Base-by-base conservation (phyloP, 805 yeast genomes). In the Wickerhamiella cacticola region DNA sequence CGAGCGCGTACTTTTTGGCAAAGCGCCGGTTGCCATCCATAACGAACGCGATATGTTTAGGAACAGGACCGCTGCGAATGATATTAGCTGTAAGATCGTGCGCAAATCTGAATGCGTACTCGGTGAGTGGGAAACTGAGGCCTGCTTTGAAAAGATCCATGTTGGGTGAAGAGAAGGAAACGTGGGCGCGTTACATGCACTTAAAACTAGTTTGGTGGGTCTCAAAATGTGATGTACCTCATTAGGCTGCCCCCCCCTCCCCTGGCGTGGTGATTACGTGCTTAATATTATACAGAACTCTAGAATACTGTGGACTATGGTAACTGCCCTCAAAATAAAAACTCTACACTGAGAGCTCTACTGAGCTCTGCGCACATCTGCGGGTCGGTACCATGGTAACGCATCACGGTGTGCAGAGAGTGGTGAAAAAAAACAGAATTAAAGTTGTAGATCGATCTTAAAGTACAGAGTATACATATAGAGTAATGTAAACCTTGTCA, bases 11-110 rank as follows among this genome's bases (percentile, higher is more conserved):
- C 48, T 70, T 69, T 51, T 75, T 75, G 1, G 97, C 97, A 64
- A 69, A 92, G 47, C 97, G 72, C 54, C 98, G 73, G 66, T 92
- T 92, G 7, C 98, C 98, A 64, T 92, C 98, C 97, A 92, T 92
- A 48, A 94, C 83, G 59, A 92, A 78, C 0, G 94, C 98, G 36
- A 92, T 73, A 65, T 92, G 98, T 48, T 73, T 71, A 1, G 98
- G 98, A 2, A 83, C 76, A 1, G 84, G 84, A 0, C 94, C 94
- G 1, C 49, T 48, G 36, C 48, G 48, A 7, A 50, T 31, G 10
- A 50, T 29, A 12, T 31, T 19, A 12, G 48, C 44, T 2, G 41
- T 46, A 4, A 56, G 45, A 34, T 60, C 58, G 35, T 58, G 55
- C 12, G 55, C 48, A 36, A 58, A 55, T n/a, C 55, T 46, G 25